These are phyloP conservation scores for Aspergillus tanneri DNA, from an alignment of 2,329 filamentous ascomycete genomes.

Conservation along the genomic window DNA sequence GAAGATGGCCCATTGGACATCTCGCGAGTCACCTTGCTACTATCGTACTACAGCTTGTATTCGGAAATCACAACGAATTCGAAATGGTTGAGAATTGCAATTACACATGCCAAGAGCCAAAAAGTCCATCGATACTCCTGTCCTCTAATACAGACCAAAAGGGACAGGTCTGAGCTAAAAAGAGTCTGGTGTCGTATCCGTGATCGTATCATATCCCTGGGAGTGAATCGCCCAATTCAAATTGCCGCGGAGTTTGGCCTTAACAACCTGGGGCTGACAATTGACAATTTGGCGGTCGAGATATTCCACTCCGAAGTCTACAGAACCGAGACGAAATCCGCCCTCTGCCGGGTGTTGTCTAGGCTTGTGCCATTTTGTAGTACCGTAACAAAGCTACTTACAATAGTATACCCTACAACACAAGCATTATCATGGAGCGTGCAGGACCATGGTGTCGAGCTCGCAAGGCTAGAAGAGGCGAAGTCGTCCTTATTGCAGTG, in stretches of 20 bases:
- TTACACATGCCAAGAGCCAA: not conserved
- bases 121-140: not conserved
- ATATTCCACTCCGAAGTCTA: constrained; percentile 15
- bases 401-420: constrained; percentile 10
- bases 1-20: constrained; percentile 5
- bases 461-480: constrained; percentile 9
- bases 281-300: constrained; percentile 12
- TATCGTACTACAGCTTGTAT: constrained; percentile 16
- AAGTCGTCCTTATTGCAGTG: constrained; percentile 12
- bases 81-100: constrained; percentile 7
- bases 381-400: constrained; percentile 12
- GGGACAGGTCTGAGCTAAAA: constrained; percentile 7
- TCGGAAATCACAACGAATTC: constrained; percentile 14
- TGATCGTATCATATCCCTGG: constrained; percentile 16
- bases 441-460: not conserved
- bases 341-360: constrained; percentile 9
- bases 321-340: constrained; percentile 9
- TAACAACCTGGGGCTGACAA: constrained; percentile 9
- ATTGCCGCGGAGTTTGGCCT: constrained; percentile 14
- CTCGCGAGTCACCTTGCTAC: constrained; percentile 10
- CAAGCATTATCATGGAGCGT: no score
- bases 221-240: constrained; percentile 16
- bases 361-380: constrained; percentile 15
- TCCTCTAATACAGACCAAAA: not conserved
- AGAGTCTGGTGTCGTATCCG: constrained; percentile 18